Evolutionary conservation across 148 eudicot species (phyloP).

Genomic region (Spergularia marina): DNA sequence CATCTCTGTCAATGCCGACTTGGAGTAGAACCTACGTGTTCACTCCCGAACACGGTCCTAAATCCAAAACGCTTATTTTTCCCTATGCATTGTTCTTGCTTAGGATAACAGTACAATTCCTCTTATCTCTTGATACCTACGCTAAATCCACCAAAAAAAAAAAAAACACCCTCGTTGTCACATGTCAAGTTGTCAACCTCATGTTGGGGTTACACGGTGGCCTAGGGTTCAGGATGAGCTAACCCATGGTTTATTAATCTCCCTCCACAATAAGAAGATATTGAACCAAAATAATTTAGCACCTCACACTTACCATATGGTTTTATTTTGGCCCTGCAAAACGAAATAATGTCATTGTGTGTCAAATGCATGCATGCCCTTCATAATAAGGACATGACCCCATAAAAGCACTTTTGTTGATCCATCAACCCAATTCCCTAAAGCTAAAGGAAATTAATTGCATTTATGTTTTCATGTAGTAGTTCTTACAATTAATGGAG

Average conservation of each 20-base stretch:
- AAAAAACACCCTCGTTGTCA: neutral
- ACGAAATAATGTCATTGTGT: slow-evolving; percentile 21
- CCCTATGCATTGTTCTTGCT: no score
- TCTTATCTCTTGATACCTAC: neutral
- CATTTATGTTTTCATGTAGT: neutral
- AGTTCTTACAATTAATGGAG: neutral
- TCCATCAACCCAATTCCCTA: slow-evolving; percentile 14
- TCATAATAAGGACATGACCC: slow-evolving; percentile 33
- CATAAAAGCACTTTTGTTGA: slow-evolving; percentile 17
- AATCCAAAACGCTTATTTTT: no score
- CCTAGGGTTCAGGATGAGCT: slow-evolving; percentile 18
- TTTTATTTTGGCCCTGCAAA: slow-evolving; percentile 6
- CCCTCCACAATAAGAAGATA: slow-evolving; percentile 29
- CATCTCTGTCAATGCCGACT: no score
- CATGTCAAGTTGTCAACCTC: slow-evolving; percentile 23
- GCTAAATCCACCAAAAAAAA: neutral
- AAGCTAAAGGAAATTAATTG: slow-evolving; percentile 22
- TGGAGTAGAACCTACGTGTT: no score
- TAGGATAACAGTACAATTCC: no score
- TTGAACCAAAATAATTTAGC: slow-evolving; percentile 10
- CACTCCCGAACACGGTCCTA: no score
- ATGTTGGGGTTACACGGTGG: slow-evolving; percentile 11
- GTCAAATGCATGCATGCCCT: slow-evolving; percentile 23
- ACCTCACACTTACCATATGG: slow-evolving; percentile 28
- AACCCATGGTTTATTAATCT: slow-evolving; percentile 6